Percentiles rank a stretch among this genome's conserved stretches.
Conservation (phyloP, 2,329 filamentous ascomycete genomes). For the Diaporthe helianthi region DNA sequence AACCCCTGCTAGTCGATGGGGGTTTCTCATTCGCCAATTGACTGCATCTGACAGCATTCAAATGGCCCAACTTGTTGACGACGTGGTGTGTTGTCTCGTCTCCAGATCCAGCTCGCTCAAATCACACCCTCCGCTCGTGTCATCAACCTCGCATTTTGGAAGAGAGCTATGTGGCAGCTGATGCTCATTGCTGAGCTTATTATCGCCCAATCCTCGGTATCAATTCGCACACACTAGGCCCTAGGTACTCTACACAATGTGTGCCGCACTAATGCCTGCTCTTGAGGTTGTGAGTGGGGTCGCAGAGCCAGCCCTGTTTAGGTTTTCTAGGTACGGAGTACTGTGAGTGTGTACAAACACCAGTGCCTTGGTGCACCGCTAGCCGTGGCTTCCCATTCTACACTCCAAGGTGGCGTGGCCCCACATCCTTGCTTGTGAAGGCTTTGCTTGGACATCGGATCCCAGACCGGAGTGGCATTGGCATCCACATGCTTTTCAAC, state of each 20-base stretch:
- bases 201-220: slow-evolving; percentile 5
- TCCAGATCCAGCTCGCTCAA: slow-evolving; percentile 1
- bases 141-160: not conserved
- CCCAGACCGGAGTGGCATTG: slow-evolving; percentile 19
- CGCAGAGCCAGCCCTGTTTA: not conserved
- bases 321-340: not conserved
- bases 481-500: slow-evolving; percentile 31
- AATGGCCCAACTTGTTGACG: not conserved
- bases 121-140: slow-evolving; percentile 2
- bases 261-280: slow-evolving; percentile 4
- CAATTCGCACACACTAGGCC: not conserved
- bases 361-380: not conserved
- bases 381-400: not conserved
- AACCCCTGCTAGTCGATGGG: not conserved
- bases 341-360: not conserved
- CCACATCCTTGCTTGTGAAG: slow-evolving; percentile 22
- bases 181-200: not conserved
- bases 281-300: slow-evolving; percentile 7
- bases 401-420: slow-evolving; percentile 18
- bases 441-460: slow-evolving; percentile 28
- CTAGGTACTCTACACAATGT: not conserved
- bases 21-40: slow-evolving; percentile 19
- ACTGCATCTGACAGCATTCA: not conserved
- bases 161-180: not conserved
- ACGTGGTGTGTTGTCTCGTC: slow-evolving; percentile 13